Percentiles rank a stretch among this genome's conserved stretches.
phyloP scores from a whole-genome alignment of 140 eudicot genomes.

The Stevia rebaudiana region DNA sequence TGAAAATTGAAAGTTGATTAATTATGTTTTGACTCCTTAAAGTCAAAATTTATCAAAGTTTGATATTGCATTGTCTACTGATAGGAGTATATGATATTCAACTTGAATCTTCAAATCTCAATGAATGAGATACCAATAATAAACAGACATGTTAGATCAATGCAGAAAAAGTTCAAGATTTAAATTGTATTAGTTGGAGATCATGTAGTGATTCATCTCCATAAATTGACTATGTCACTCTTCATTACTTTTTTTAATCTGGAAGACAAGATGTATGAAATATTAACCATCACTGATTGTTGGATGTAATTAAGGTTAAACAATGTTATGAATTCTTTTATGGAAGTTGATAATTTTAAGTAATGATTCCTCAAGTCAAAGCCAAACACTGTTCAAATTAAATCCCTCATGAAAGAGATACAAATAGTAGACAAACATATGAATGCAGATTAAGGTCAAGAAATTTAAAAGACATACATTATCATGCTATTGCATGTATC shows the following conservation, averaged over 20 bases:
- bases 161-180: too few species aligned
- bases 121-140: too few species aligned
- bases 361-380: slow-evolving; percentile 1
- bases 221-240: too few species aligned
- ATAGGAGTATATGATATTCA: too few species aligned
- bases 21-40: too few species aligned
- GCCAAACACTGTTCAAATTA: not conserved
- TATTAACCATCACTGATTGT: not conserved
- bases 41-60: too few species aligned
- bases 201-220: not conserved
- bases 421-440: not conserved
- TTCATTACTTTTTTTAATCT: not conserved
- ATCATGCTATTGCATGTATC: slow-evolving; percentile 12
- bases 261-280: slow-evolving; percentile 6
- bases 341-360: not conserved
- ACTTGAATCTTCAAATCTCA: too few species aligned
- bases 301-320: slow-evolving; percentile 13
- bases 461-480: slow-evolving; percentile 1
- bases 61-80: too few species aligned
- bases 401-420: not conserved
- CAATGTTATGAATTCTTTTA: slow-evolving; percentile 2
- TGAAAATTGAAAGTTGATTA: too few species aligned
- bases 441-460: slow-evolving; percentile 8
- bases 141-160: too few species aligned
- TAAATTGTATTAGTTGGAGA: too few species aligned